Conservation (phyloP, 345 rosid species). For the Reutealis trisperma region DNA sequence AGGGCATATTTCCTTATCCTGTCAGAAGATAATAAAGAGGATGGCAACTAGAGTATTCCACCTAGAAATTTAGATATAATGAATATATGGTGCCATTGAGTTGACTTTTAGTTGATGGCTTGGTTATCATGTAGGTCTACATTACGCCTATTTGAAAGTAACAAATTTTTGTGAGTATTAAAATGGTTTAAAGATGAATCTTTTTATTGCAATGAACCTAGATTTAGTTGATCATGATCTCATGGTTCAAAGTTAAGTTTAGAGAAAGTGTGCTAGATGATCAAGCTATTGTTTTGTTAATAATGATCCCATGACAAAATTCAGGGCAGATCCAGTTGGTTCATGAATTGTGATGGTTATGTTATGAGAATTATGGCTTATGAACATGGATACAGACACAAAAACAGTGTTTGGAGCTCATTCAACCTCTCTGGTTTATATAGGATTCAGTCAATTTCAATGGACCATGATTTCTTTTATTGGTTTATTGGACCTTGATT, state of each 20-base stretch:
- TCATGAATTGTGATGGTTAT: not conserved
- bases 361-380: not conserved
- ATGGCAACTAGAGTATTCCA: not conserved
- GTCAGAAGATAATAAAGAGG: not conserved
- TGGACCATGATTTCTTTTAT: not conserved
- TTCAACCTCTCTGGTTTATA: not conserved
- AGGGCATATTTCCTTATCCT: not conserved
- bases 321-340: not conserved
- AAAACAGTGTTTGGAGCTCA: not conserved
- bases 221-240: not conserved
- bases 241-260: not conserved
- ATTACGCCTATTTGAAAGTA: not conserved
- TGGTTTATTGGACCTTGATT: not conserved
- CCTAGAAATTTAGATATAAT: not conserved
- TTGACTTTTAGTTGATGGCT: not conserved
- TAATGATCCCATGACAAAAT: not conserved
- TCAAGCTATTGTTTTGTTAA: not conserved
- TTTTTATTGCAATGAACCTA: not conserved
- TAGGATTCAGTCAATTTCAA: not conserved
- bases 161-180: not conserved
- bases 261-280: not conserved
- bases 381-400: not conserved
- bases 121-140: not conserved
- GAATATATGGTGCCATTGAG: not conserved
- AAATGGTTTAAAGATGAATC: constrained; percentile 1